phyloP scores from a whole-genome alignment of 768 basidiomycete species.

The Boletus edulis region DNA sequence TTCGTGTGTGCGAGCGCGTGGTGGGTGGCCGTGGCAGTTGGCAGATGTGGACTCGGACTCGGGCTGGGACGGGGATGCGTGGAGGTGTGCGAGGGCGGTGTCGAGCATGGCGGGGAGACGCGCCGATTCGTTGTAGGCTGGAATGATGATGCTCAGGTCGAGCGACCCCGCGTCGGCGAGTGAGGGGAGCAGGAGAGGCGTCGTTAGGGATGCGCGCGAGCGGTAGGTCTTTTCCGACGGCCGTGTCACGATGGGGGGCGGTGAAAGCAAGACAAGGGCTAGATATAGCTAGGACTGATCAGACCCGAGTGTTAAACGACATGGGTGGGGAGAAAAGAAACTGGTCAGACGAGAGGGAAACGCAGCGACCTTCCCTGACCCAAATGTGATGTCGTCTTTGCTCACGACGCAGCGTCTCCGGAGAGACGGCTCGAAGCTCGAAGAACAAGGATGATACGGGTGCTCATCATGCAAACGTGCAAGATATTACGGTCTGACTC shows the following conservation, averaged over 20 bases:
- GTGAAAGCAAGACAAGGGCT: slow-evolving; percentile 72
- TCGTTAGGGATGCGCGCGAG: slow-evolving; percentile 50
- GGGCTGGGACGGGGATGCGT: slow-evolving; percentile 17
- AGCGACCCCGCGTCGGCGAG: slow-evolving; percentile 57
- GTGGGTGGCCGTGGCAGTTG: slow-evolving; percentile 2
- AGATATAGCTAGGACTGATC: slow-evolving; percentile 56
- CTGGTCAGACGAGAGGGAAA: slow-evolving; percentile 37
- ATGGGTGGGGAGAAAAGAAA: not conserved
- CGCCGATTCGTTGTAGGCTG: slow-evolving; percentile 88
- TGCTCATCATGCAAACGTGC: slow-evolving; percentile 48
- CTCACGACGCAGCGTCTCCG: slow-evolving; percentile 49
- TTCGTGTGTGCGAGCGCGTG: slow-evolving; percentile 60
- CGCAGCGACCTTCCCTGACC: slow-evolving; percentile 40
- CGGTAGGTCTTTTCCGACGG: slow-evolving; percentile 72
- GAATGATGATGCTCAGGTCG: slow-evolving; percentile 80
- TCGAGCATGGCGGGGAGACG: slow-evolving; percentile 84
- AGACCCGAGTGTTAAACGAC: not conserved
- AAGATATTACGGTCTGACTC: slow-evolving; percentile 14
- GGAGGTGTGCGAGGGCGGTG: slow-evolving; percentile 67
- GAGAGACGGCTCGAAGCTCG: slow-evolving; percentile 61
- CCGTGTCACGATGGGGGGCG: slow-evolving; percentile 57
- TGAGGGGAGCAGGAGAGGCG: slow-evolving; percentile 53
- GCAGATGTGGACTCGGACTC: slow-evolving; percentile 3
- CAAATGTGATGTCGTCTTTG: slow-evolving; percentile 58
- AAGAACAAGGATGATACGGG: slow-evolving; percentile 92